Conservation (phyloP, 495 filamentous ascomycete species). For the Tuber brumale region DNA sequence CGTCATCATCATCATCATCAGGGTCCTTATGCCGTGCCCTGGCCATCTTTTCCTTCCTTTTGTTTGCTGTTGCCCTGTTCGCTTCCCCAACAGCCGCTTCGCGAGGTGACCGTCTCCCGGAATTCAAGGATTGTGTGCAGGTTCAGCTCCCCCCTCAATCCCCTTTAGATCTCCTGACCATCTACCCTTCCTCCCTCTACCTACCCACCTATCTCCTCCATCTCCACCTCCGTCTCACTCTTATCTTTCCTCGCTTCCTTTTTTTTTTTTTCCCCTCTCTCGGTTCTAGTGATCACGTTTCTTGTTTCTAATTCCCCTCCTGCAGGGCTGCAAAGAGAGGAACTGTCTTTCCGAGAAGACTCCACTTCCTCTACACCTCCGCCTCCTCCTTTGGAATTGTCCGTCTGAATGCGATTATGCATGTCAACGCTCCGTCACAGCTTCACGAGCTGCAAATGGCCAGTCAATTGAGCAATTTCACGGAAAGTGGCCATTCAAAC, state of each 20-base stretch:
- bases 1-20: slow-evolving; percentile 17
- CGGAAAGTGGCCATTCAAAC: slow-evolving; percentile 97
- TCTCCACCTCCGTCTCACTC: neutral
- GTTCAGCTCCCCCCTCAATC: slow-evolving; percentile 46
- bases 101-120: slow-evolving; percentile 75
- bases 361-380: slow-evolving; percentile 56
- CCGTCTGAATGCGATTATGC: slow-evolving; percentile 94
- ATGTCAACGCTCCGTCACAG: slow-evolving; percentile 90
- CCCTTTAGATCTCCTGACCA: neutral
- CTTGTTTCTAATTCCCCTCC: neutral
- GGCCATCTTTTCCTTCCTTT: slow-evolving; percentile 26
- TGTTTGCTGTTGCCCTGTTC: slow-evolving; percentile 48
- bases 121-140: slow-evolving; percentile 82
- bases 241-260: neutral
- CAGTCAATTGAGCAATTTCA: slow-evolving; percentile 82
- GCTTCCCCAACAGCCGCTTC: slow-evolving; percentile 58
- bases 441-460: slow-evolving; percentile 58
- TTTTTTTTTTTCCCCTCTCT: slow-evolving; percentile 25
- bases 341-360: slow-evolving; percentile 58
- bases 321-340: slow-evolving; percentile 68
- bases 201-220: slow-evolving; percentile 8
- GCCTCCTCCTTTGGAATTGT: slow-evolving; percentile 72
- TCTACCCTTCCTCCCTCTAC: neutral
- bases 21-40: slow-evolving; percentile 21
- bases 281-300: slow-evolving; percentile 15